These are phyloP conservation scores for Podospora conica DNA, from an alignment of 495 filamentous ascomycete species.

Conservation along the genomic window DNA sequence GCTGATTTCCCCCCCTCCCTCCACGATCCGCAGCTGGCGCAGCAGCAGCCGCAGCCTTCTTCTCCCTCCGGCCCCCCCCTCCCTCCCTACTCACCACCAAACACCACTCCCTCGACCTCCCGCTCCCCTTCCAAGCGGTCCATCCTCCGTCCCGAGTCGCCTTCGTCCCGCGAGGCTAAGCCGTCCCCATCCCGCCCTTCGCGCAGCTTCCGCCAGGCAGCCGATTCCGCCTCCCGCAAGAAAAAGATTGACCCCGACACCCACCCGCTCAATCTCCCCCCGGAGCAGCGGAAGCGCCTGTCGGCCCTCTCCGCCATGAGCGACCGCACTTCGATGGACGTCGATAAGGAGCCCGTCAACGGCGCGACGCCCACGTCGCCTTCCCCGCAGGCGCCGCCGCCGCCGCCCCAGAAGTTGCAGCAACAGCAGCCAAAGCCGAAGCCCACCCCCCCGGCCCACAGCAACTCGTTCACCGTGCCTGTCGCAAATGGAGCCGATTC, in stretches of 20 bases:
- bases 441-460: conserved; percentile 26
- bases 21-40: conserved; percentile 19
- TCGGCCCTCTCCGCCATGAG: conserved; percentile 66
- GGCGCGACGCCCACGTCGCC: conserved; percentile 41
- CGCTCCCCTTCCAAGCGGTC: conserved; percentile 28
- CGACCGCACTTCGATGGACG: conserved; percentile 68
- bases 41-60: conserved; percentile 18
- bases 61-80: conserved; percentile 6
- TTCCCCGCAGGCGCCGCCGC: conserved; percentile 25
- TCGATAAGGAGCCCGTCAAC: conserved; percentile 61
- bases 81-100: conserved; percentile 13
- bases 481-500: conserved; percentile 51
- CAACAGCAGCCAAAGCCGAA: conserved; percentile 17
- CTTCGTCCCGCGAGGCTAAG: conserved; percentile 23
- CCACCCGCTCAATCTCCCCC: conserved; percentile 82
- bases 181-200: conserved; percentile 32
- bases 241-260: conserved; percentile 59
- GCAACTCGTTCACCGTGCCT: conserved; percentile 37
- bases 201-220: conserved; percentile 36
- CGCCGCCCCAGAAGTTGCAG: conserved; percentile 13
- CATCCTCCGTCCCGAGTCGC: conserved; percentile 20
- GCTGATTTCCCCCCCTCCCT: background rate
- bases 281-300: conserved; percentile 70
- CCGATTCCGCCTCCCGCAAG: conserved; percentile 34
- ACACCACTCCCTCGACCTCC: conserved; percentile 20